Base-by-base conservation (phyloP, 2,329 filamentous ascomycete genomes). In the Dactylellina haptotyla region DNA sequence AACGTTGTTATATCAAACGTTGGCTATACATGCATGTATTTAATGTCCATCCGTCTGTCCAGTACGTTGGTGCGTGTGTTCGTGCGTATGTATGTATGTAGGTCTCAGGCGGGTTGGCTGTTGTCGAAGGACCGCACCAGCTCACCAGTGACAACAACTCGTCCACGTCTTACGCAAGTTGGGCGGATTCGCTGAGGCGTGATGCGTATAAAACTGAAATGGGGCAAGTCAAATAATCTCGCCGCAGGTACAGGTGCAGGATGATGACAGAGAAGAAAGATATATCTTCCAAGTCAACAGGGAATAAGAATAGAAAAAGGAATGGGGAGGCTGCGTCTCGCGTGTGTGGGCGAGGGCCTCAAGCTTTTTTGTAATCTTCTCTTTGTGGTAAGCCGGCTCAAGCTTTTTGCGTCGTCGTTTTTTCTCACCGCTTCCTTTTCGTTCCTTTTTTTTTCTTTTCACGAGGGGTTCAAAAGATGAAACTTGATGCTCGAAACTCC, bases 301-400 rank as follows among this genome's bases (percentile, higher is more conserved):
- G 58, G 61, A 58, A 56, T 53, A 50, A 51, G 43, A 56, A 50
- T 37, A 72, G 67, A 72, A 66, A 66, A 73, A 64, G 67, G 53
- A 66, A 73, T 66, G 43, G 61, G 53, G 53, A 65, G 61, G 61
- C 61, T 45, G 61, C 69, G 61, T 66, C 54, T 61, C 54, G 69
- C 69, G 69, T 73, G n/a, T n/a, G 69, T 73, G 69, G 53, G 66
- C 10, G 61, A 73, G 61, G 69, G 53, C 56, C 41, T 59, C 69
- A 56, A 72, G 67, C 67, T 65, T 59, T 72, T 72, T 65, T 72
- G 67, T 72, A 72, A 72, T 63, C 30, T 65, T 63, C 57, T 61
- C 48, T 56, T 56, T 62, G 28, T 6, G 54, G 69, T 66, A 66
- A 57, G 66, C 66, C 66, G 43, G 59, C 66, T 54, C 66, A 66